Evolutionary conservation across 163 green algal genomes (phyloP).

Genomic region (Chlamydomonas reinhardtii): DNA sequence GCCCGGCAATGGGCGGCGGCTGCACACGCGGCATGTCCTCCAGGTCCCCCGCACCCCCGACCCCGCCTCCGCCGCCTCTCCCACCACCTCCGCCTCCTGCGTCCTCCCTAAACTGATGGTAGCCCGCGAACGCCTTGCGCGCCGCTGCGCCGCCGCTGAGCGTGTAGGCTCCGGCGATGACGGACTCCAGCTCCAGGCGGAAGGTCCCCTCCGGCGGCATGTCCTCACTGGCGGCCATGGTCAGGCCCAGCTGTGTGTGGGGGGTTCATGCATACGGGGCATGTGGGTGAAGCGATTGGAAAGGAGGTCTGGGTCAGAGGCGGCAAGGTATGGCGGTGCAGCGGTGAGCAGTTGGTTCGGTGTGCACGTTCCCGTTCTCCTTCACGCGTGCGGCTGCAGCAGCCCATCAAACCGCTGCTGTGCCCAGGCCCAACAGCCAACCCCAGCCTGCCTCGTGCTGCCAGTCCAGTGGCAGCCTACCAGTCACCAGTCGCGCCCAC

Average conservation of each 20-base stretch:
- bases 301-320: too few species aligned
- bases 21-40: slow-evolving; percentile 22
- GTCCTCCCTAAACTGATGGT: slow-evolving; percentile 11
- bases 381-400: too few species aligned
- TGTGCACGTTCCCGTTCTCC: too few species aligned
- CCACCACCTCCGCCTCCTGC: background rate
- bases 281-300: too few species aligned
- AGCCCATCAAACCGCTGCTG: too few species aligned
- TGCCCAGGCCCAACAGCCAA: too few species aligned
- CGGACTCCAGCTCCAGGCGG: slow-evolving; percentile 39
- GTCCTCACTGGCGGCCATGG: slow-evolving; percentile 40
- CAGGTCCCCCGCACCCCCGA: background rate
- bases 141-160: slow-evolving; percentile 21
- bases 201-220: slow-evolving; percentile 34
- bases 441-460: too few species aligned
- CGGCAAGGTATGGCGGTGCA: too few species aligned
- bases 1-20: slow-evolving; percentile 28
- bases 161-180: slow-evolving; percentile 24
- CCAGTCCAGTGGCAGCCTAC: too few species aligned
- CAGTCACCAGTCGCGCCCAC: too few species aligned
- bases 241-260: slow-evolving; percentile 35
- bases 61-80: background rate
- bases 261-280: background rate
- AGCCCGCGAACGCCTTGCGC: slow-evolving; percentile 42
- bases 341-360: too few species aligned